Base-by-base conservation (phyloP, 2,329 filamentous ascomycete genomes). In the Aureobasidium sp. region DNA sequence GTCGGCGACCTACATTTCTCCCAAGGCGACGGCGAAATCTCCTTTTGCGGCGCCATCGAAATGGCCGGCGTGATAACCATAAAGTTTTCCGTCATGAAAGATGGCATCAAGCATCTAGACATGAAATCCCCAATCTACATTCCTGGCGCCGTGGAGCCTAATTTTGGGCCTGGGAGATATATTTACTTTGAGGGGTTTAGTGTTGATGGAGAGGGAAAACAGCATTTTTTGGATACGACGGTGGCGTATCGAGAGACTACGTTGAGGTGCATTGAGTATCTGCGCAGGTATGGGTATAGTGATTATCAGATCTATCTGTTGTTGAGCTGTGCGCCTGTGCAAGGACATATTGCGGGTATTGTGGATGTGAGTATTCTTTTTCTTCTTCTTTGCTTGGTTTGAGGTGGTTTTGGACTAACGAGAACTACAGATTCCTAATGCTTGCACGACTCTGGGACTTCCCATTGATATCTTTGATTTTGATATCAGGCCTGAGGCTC, bases 381-480 rank as follows among this genome's bases (percentile, higher is more conserved):
- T 25, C 37, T 20, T 9, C 17, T 22, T 42, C 15, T 22, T 20
- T 77, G 76, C 47, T 27, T 31, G 47, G 49, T 39, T 57, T 25
- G 22, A 25, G 27, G 20, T 3, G 14, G 8, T 17, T 22, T 5
- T 15, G 9, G 6, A 17, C 44, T 47, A 15, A 63, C 75, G 73
- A 17, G 15, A 4, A 14, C 17, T 14, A 9, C 17, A 59, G 57
- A 90, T 96, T 53, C 91, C 91, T 0, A 96, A 96, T 71, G 90
- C 89, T 0, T 96, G 92, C 71, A 96, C 91, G 4, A 96, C 92
- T 0, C 78, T 96, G 63, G 91, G 91, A 0, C 72, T 96, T 60
- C 92, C 92, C 0, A 90, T 96, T 80, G 92, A 96, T 75, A 95
- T 97, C 59, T 97, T 97, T 69, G 90, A 94, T 70, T 96, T 97